Evolutionary conservation across 306 rosid species (phyloP).

Genomic region (Cicer judaicum): DNA sequence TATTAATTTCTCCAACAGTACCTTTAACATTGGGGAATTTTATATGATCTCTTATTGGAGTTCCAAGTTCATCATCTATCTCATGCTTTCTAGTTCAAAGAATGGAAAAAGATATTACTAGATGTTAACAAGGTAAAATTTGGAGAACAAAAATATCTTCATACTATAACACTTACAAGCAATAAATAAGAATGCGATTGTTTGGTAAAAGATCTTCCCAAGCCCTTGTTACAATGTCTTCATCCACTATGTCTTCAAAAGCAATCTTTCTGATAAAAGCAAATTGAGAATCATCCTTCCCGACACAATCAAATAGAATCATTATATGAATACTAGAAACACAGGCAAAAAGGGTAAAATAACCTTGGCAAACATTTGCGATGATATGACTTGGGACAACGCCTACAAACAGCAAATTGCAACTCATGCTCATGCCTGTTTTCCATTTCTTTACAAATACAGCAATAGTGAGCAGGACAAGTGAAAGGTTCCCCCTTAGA

Average conservation of each 20-base stretch:
- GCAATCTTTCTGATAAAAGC: conserved; percentile 65
- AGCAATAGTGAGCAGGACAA: conserved; percentile 87
- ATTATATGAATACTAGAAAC: conserved; percentile 4
- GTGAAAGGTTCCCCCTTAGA: conserved; percentile 71
- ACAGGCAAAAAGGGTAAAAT: conserved; percentile 27
- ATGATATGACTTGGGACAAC: conserved; percentile 91
- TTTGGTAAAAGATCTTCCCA: conserved; percentile 78
- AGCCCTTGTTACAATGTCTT: conserved; percentile 61
- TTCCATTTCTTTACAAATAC: conserved; percentile 77
- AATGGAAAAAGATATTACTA: conserved; percentile 37
- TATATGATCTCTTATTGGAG: conserved; percentile 83
- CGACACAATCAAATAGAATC: conserved; percentile 8
- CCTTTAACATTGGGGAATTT: conserved; percentile 62
- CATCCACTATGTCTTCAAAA: conserved; percentile 58
- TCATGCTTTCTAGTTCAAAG: conserved; percentile 72
- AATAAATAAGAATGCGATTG: conserved; percentile 82
- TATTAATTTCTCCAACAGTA: conserved; percentile 42
- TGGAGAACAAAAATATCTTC: conserved; percentile 30
- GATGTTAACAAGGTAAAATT: conserved; percentile 38
- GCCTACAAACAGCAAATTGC: conserved; percentile 93
- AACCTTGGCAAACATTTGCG: conserved; percentile 94
- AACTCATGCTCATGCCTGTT: conserved; percentile 59
- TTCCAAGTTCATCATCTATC: conserved; percentile 64
- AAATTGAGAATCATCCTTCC: conserved; percentile 49
- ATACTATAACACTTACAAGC: conserved; percentile 68